Conservation (phyloP, 2,329 filamentous ascomycete species). For the Chalara sp. region DNA sequence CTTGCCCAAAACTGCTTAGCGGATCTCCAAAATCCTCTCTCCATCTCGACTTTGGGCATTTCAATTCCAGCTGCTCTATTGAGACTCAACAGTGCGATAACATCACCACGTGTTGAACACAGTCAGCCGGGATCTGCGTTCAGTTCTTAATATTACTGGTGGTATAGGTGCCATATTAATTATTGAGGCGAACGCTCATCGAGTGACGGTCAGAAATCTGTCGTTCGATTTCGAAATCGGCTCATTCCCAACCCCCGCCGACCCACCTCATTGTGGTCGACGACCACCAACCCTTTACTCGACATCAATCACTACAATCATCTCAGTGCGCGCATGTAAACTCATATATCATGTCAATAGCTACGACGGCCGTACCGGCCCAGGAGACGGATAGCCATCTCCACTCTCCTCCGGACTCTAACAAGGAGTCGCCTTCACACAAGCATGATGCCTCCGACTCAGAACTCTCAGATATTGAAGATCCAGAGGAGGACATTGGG, state of each 20-base stretch:
- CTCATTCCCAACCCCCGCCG: not conserved
- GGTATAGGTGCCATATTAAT: not conserved
- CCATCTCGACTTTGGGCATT: not conserved
- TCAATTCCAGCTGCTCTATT: not conserved
- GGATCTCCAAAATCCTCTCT: not conserved
- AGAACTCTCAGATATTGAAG: slow-evolving; percentile 58
- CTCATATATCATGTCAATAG: not conserved
- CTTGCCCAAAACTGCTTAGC: too few relatives aligned
- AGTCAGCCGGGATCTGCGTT: too few relatives aligned
- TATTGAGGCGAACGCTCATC: not conserved
- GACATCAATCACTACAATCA: not conserved
- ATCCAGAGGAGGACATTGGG: slow-evolving; percentile 54
- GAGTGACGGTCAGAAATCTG: not conserved
- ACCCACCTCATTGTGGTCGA: not conserved
- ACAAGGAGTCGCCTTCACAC: slow-evolving; percentile 37
- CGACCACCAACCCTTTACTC: not conserved
- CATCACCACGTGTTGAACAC: too few relatives aligned
- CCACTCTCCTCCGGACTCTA: slow-evolving; percentile 59
- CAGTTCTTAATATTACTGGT: too few relatives aligned
- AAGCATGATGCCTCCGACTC: slow-evolving; percentile 56
- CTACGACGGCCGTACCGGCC: slow-evolving; percentile 14
- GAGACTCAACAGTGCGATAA: not conserved
- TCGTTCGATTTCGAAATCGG: not conserved
- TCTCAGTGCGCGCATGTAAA: not conserved
- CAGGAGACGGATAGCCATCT: slow-evolving; percentile 28